phyloP scores from a whole-genome alignment of 495 filamentous ascomycete genomes.

The Penicillium longicatenatum region DNA sequence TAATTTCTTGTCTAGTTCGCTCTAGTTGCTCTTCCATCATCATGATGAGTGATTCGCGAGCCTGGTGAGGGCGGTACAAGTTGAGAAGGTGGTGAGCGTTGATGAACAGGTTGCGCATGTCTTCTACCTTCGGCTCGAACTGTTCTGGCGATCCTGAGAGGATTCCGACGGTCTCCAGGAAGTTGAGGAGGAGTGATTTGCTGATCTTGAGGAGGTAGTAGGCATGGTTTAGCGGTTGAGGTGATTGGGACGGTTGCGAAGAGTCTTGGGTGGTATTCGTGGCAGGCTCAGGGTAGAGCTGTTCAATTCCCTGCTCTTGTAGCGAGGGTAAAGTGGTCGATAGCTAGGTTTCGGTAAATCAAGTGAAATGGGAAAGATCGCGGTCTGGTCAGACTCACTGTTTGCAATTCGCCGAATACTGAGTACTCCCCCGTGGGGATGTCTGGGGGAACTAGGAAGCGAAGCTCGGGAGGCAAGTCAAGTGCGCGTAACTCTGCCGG shows the following conservation, averaged over 20 bases:
- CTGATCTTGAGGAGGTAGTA: slow-evolving; percentile 76
- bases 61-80: slow-evolving; percentile 94
- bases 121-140: slow-evolving; percentile 64
- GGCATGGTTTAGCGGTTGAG: slow-evolving; percentile 62
- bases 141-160: slow-evolving; percentile 63
- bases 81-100: slow-evolving; percentile 93
- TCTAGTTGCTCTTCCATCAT: slow-evolving; percentile 91
- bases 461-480: slow-evolving; percentile 69
- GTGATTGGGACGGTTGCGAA: slow-evolving; percentile 31
- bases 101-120: slow-evolving; percentile 77
- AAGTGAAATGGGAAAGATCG: neutral
- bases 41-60: slow-evolving; percentile 82
- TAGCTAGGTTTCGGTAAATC: slow-evolving; percentile 32
- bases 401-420: slow-evolving; percentile 70
- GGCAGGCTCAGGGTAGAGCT: slow-evolving; percentile 63
- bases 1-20: slow-evolving; percentile 71
- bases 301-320: slow-evolving; percentile 66
- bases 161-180: slow-evolving; percentile 75
- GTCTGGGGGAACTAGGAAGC: slow-evolving; percentile 77
- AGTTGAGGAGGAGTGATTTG: slow-evolving; percentile 82
- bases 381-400: slow-evolving; percentile 40
- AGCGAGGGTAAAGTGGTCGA: slow-evolving; percentile 67
- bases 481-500: slow-evolving; percentile 55
- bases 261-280: slow-evolving; percentile 37
- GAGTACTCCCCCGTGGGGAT: slow-evolving; percentile 76